Base-by-base conservation (phyloP, 2,329 filamentous ascomycete genomes). In the Fusarium sp. region DNA sequence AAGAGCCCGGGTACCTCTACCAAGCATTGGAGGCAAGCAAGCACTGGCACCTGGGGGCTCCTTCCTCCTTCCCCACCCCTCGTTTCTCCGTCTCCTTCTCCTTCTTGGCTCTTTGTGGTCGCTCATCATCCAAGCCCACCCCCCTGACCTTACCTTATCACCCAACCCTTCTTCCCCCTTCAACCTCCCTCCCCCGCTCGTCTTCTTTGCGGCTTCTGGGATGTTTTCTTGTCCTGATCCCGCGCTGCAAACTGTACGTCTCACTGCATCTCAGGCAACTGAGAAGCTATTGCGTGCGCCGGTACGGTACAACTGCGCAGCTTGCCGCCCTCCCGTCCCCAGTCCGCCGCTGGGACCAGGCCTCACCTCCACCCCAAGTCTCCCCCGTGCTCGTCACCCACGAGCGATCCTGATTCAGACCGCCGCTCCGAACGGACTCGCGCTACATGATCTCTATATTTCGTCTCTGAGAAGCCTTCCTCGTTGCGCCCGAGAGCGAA, bases 41-140 rank as follows among this genome's bases (percentile, higher is more conserved):
- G 72, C 30, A 34, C 72, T 69, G 35, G 71, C 39, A 63, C 71
- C 64, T 64, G 68, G 72, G 72, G 72, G 71, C 62, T 68, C 45
- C 60, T 64, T 64, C 56, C 45, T 78, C 69, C 73, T 79, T 76
- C 77, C 66, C 77, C 77, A 79, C 77, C 74, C 66, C 71, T 74
- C 68, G 68, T 70, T 71, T 71, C 72, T 69, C 56, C 61, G 67
- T 70, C 74, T 70, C 72, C 72, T 77, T 67, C 70, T 60, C 64
- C 68, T 77, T 67, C 48, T 67, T 62, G 71, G 66, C 56, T 62
- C 66, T 70, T 67, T 59, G 67, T 65, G 65, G 65, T 76, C 62
- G 35, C 71, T 71, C 68, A 67, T 68, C 64, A 61, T 72, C 41
- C 62, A 50, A 70, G 60, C 41, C 56, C 64, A 48, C 63, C 60